These are phyloP conservation scores for Alternaria tenuissima DNA, from an alignment of 2,329 filamentous ascomycete species.

Conservation along the genomic window DNA sequence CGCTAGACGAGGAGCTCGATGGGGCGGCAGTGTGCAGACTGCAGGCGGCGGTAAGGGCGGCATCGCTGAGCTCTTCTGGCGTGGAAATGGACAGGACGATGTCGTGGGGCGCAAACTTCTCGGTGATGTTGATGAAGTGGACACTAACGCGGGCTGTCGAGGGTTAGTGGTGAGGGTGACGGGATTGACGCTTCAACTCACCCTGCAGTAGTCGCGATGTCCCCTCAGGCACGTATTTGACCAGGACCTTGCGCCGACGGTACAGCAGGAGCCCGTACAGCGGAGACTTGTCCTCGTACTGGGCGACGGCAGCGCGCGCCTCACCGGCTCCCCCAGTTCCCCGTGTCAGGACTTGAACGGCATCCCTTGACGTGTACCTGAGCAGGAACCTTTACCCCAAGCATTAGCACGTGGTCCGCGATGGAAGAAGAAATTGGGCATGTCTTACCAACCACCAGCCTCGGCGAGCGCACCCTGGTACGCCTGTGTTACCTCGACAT, in stretches of 20 bases:
- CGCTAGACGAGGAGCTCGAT: slow-evolving; percentile 84
- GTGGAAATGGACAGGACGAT: slow-evolving; percentile 79
- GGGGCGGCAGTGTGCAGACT: slow-evolving; percentile 87
- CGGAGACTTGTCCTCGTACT: slow-evolving; percentile 84
- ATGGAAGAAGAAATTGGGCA: slow-evolving; percentile 13
- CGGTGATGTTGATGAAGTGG: slow-evolving; percentile 68
- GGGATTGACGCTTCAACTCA: slow-evolving; percentile 53
- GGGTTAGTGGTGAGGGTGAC: background rate
- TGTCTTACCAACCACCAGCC: slow-evolving; percentile 88
- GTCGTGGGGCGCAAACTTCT: slow-evolving; percentile 84
- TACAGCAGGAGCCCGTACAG: slow-evolving; percentile 93
- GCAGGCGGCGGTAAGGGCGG: slow-evolving; percentile 85
- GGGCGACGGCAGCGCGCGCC: slow-evolving; percentile 77
- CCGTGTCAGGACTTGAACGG: slow-evolving; percentile 77
- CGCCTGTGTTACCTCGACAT: slow-evolving; percentile 80
- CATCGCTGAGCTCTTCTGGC: slow-evolving; percentile 83
- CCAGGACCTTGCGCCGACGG: slow-evolving; percentile 84
- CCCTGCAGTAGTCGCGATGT: slow-evolving; percentile 93
- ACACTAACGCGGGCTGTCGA: slow-evolving; percentile 80
- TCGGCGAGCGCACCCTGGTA: slow-evolving; percentile 81
- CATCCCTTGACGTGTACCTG: slow-evolving; percentile 88
- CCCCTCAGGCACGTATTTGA: slow-evolving; percentile 91
- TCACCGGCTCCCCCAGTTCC: slow-evolving; percentile 86
- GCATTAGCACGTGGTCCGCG: slow-evolving; percentile 34
- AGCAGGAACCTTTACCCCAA: slow-evolving; percentile 79